Conservation (phyloP, 2,329 filamentous ascomycete species). For the Endothia cerciana region DNA sequence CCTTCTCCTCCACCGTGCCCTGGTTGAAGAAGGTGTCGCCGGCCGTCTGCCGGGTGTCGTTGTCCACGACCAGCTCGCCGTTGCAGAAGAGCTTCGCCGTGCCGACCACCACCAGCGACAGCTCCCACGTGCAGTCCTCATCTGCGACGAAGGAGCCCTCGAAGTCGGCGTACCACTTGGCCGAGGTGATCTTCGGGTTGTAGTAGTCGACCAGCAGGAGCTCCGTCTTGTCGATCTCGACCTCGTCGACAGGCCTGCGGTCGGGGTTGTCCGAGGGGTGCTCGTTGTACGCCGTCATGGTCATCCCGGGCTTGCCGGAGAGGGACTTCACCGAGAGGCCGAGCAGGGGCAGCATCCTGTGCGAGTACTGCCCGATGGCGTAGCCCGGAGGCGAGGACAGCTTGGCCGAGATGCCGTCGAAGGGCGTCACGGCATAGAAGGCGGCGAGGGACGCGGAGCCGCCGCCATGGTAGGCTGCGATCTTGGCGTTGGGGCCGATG, state of each 20-base stretch:
- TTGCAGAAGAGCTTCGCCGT: conserved; percentile 69
- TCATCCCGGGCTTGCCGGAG: conserved; percentile 60
- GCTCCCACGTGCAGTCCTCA: conserved; percentile 64
- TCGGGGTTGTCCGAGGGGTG: conserved; percentile 48
- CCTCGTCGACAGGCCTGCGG: conserved; percentile 55
- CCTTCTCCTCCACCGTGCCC: conserved; percentile 61
- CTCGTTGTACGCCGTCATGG: conserved; percentile 65
- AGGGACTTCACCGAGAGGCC: conserved; percentile 55
- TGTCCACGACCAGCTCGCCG: conserved; percentile 65
- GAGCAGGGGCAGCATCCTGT: conserved; percentile 65
- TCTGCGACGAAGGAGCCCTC: conserved; percentile 64
- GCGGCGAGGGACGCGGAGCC: conserved; percentile 64
- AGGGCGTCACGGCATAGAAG: conserved; percentile 73
- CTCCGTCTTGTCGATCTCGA: conserved; percentile 53
- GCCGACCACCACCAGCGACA: conserved; percentile 68
- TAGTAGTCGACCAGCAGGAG: conserved; percentile 54
- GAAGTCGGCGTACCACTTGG: conserved; percentile 63
- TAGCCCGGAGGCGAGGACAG: conserved; percentile 50
- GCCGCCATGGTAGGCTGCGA: conserved; percentile 63
- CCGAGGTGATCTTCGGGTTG: conserved; percentile 55
- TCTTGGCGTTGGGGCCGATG: conserved; percentile 61
- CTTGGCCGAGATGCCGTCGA: conserved; percentile 68
- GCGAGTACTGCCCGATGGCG: conserved; percentile 65
- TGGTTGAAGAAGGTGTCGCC: conserved; percentile 63
- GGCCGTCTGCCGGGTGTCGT: conserved; percentile 63